A percentile compares a stretch with the other conserved stretches of the same genome.
Evolutionary conservation across 2,329 filamentous ascomycete species (phyloP).

Genomic region (Colletotrichum kahawae): DNA sequence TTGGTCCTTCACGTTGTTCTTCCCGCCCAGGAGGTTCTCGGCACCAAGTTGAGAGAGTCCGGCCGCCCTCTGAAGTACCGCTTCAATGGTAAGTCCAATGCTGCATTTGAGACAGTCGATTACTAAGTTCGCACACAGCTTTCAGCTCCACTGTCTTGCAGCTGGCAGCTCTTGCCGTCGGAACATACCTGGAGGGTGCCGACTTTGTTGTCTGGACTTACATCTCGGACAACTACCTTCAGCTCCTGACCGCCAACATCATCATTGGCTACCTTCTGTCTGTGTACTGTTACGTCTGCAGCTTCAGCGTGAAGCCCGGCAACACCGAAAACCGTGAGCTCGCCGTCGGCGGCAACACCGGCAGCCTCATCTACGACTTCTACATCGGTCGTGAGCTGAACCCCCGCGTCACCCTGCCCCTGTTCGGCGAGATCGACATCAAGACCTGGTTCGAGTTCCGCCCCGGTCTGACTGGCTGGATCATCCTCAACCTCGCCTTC

Average conservation of each 20-base stretch:
- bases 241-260: slow-evolving; percentile 70
- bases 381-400: slow-evolving; percentile 80
- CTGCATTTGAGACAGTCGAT: accelerated
- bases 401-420: slow-evolving; percentile 66
- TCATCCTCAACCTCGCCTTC: slow-evolving; percentile 71
- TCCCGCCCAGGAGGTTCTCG: slow-evolving; percentile 72
- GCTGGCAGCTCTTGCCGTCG: slow-evolving; percentile 41
- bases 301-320: slow-evolving; percentile 67
- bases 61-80: slow-evolving; percentile 79
- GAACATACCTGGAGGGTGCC: slow-evolving; percentile 67
- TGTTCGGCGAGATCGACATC: slow-evolving; percentile 72
- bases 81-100: slow-evolving; percentile 65
- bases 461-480: slow-evolving; percentile 74
- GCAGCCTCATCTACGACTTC: slow-evolving; percentile 76
- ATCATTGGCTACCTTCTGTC: slow-evolving; percentile 64
- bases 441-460: slow-evolving; percentile 74
- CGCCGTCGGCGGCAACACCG: slow-evolving; percentile 68
- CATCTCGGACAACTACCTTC: slow-evolving; percentile 73
- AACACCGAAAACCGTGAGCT: slow-evolving; percentile 67
- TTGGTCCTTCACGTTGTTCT: slow-evolving; percentile 74
- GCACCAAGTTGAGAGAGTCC: slow-evolving; percentile 65
- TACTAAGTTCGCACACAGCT: background rate
- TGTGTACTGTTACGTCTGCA: slow-evolving; percentile 66
- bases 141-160: slow-evolving; percentile 14
- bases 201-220: slow-evolving; percentile 74